Conservation (phyloP, 2,329 filamentous ascomycete species). For the Clonostachys sp. region DNA sequence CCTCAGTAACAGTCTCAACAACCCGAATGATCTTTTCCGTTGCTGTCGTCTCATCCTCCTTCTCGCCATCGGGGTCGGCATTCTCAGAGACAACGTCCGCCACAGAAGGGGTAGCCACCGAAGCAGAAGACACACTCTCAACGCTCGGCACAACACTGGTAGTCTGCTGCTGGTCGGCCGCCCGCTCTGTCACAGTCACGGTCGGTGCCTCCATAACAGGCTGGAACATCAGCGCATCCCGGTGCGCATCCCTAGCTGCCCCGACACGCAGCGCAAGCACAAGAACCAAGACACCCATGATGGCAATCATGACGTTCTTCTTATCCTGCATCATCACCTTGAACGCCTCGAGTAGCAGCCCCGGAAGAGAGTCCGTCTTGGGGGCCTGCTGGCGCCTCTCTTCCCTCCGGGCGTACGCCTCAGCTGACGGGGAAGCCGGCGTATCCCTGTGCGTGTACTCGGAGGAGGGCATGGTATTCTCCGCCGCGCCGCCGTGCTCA, state of each 20-base stretch:
- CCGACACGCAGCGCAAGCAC: slow-evolving; percentile 37
- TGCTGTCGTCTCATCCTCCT: slow-evolving; percentile 13
- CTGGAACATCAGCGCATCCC: slow-evolving; percentile 18
- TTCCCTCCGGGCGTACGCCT: slow-evolving; percentile 21
- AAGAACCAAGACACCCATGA: slow-evolving; percentile 49
- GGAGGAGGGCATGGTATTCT: slow-evolving; percentile 5
- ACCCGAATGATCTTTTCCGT: slow-evolving; percentile 15
- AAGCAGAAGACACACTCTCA: too few species aligned
- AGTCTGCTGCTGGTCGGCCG: neutral
- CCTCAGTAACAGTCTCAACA: slow-evolving; percentile 27
- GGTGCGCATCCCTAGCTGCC: slow-evolving; percentile 4
- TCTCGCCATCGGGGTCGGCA: neutral
- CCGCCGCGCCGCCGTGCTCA: slow-evolving; percentile 1
- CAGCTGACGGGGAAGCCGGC: slow-evolving; percentile 10
- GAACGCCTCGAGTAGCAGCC: slow-evolving; percentile 48
- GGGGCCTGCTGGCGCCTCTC: slow-evolving; percentile 6
- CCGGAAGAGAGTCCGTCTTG: slow-evolving; percentile 39
- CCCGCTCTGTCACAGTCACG: slow-evolving; percentile 12
- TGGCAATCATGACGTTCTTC: slow-evolving; percentile 54
- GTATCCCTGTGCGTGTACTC: slow-evolving; percentile 6
- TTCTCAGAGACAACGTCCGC: slow-evolving; percentile 1
- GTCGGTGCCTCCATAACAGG: slow-evolving; percentile 16
- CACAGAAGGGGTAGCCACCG: neutral
- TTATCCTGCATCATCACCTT: slow-evolving; percentile 51
- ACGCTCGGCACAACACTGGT: too few species aligned